Percentiles rank a stretch among this genome's conserved stretches.
These are phyloP conservation scores for Puccinia coronata DNA, from an alignment of 1,284 basidiomycete genomes.

Conservation along the genomic window DNA sequence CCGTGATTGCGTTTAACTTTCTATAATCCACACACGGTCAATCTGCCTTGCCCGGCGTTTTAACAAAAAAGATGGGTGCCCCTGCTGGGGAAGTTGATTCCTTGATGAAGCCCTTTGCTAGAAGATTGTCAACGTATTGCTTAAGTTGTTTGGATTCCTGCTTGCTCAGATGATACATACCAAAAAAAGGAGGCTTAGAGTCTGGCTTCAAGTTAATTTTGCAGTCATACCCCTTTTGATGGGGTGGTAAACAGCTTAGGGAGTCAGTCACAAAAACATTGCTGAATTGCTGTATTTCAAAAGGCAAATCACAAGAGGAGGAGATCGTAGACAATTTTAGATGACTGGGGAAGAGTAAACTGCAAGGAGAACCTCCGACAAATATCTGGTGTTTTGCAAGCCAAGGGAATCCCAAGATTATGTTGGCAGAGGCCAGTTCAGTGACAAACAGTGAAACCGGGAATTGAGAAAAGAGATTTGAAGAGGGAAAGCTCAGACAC, in stretches of 20 bases:
- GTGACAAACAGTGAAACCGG: too few species aligned
- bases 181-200: not conserved
- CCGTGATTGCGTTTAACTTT: too few species aligned
- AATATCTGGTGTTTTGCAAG: too few species aligned
- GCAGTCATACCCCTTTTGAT: not conserved
- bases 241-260: not conserved
- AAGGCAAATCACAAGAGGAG: too few species aligned
- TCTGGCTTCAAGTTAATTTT: not conserved
- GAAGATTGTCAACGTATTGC: not conserved
- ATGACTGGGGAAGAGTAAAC: too few species aligned
- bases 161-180: not conserved
- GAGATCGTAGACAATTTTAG: too few species aligned
- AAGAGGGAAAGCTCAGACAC: too few species aligned
- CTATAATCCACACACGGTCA: constrained; percentile 25
- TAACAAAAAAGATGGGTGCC: constrained; percentile 22
- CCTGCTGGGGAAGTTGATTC: constrained; percentile 14
- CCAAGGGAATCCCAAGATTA: too few species aligned
- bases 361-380: too few species aligned
- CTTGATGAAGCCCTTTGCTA: constrained; percentile 13
- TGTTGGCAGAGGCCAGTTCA: too few species aligned
- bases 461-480: too few species aligned
- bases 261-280: not conserved
- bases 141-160: not conserved
- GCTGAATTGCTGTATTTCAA: too few species aligned
- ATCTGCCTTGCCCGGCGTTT: not conserved